Evolutionary conservation across 768 basidiomycete species (phyloP), one percentile per base, ranked within the genome.

Genomic region (Cantharellus anzutake): DNA sequence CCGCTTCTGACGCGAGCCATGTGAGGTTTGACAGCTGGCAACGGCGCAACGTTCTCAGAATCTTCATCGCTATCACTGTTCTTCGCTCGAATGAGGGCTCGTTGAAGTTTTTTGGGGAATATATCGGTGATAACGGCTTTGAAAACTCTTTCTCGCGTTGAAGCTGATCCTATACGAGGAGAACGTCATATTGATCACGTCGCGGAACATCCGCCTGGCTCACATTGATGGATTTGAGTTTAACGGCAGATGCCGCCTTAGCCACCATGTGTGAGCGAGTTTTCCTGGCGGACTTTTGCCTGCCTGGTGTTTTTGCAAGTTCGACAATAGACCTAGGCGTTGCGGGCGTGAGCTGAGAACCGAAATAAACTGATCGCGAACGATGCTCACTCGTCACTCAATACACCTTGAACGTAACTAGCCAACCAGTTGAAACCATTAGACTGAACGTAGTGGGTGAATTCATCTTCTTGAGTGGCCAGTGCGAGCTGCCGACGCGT

Each of bases 281-380:
- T 14, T 42, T 42, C 41, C 74, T 78, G 2, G 72, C 71, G 55
- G 73, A 74, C 70, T 78, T 85, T 69, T 79, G 86, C 51, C 86
- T 78, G 39, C 84, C 81, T 11, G 87, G 87, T 1, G 88, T 90
- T 71, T 90, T 90, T 2, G 90, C 79, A 16, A 90, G 75, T 58
- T 89, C 85, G 48, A 86, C 81, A 14, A 89, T 76, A 4, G 80
- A 77, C 53, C 86, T 88, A 61, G 56, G 20, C 20, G 20, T 29
- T 29, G 20, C 20, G 20, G 20, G 20, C 20, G 20, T 14, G 56
- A 35, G 14, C 56, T 37, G 34, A 41, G 5, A 38, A 41, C 7
- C 14, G 37, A 20, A 41, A 4, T 39, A 11, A 60, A 29, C 20
- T 29, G 20, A 29, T 29, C 20, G 20, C 20, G 20, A 29, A 29